A percentile compares a stretch with the other conserved stretches of the same genome.
Evolutionary conservation across 2,329 filamentous ascomycete species (phyloP).

Genomic region (Fusarium sp.): DNA sequence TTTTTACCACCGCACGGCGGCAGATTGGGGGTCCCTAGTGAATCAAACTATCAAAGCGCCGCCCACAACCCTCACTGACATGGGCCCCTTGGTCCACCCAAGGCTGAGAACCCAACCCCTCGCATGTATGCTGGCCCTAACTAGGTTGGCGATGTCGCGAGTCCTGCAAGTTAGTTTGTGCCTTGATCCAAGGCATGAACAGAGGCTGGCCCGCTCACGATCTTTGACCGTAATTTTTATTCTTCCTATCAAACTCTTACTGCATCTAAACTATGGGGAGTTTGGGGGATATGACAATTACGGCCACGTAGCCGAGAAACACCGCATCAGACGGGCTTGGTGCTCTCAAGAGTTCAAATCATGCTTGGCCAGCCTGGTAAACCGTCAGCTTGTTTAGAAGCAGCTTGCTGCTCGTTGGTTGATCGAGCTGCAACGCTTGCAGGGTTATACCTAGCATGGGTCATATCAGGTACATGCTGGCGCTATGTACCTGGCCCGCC

Average conservation of each 20-base stretch:
- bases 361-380: constrained; percentile 17
- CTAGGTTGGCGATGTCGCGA: constrained; percentile 42
- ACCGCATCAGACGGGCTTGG: constrained; percentile 8
- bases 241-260: background rate
- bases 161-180: constrained; percentile 41
- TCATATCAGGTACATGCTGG: constrained; percentile 49
- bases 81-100: constrained; percentile 39
- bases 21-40: constrained; percentile 38
- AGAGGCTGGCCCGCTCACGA: constrained; percentile 24
- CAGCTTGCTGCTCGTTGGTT: constrained; percentile 34
- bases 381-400: constrained; percentile 35
- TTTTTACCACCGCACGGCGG: constrained; percentile 48
- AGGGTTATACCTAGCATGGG: constrained; percentile 45
- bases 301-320: background rate
- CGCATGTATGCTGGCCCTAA: constrained; percentile 45
- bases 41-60: constrained; percentile 44
- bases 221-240: constrained; percentile 13
- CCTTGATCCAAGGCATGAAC: constrained; percentile 16
- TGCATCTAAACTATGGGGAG: background rate
- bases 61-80: constrained; percentile 37
- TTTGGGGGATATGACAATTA: background rate
- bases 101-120: constrained; percentile 45
- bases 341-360: constrained; percentile 10
- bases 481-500: constrained; percentile 55
- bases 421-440: constrained; percentile 43